Base-by-base conservation (phyloP, 768 basidiomycete genomes). In the Clitopilus passeckerianus region DNA sequence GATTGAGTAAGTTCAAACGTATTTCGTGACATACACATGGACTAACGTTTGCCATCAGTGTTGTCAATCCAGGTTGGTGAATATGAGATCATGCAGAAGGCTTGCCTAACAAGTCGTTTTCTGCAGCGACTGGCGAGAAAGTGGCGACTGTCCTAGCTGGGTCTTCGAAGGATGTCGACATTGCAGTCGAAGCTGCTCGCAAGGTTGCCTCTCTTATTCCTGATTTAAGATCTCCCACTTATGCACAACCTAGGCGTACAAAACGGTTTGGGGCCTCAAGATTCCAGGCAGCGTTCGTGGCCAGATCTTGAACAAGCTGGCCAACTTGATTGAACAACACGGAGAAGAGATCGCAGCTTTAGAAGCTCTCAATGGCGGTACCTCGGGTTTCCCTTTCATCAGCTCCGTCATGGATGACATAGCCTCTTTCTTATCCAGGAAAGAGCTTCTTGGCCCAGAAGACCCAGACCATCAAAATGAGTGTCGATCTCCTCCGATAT, bases 161-260 rank as follows among this genome's bases (percentile, higher is more conserved):
- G 24, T 83, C 83, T 1, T 59, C 78, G 6, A 80, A 83, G 62
- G 93, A 95, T 67, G 84, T 96, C 61, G 89, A 95, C 70, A 65
- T 70, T 52, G 93, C 93, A n/a, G 54, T 55, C 30, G 54, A 55
- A 18, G 22, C 30, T 18, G 54, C 54, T 16, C 14, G 33, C n/a
- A 55, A 55, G 54, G 54, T 55, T 10, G 27, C 10, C 22, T 1
- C 33, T 3, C 16, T 30, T 14, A 9, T 27, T 33, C 33, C 33
- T 10, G 15, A 22, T 18, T 23, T 6, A 18, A n/a, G 57, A 27
- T 33, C n/a, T 30, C 27, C 27, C 27, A 30, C 27, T 30, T 10
- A 14, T 18, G 1, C 27, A 20, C 35, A 16, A 5, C 20, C 3
- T 15, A 70, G 68, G 74, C 73, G 0, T 75, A 66, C 69, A 81